Evolutionary conservation across 345 rosid genomes (phyloP), one percentile per base, ranked within the genome.

Genomic region (Pistacia integerrima): DNA sequence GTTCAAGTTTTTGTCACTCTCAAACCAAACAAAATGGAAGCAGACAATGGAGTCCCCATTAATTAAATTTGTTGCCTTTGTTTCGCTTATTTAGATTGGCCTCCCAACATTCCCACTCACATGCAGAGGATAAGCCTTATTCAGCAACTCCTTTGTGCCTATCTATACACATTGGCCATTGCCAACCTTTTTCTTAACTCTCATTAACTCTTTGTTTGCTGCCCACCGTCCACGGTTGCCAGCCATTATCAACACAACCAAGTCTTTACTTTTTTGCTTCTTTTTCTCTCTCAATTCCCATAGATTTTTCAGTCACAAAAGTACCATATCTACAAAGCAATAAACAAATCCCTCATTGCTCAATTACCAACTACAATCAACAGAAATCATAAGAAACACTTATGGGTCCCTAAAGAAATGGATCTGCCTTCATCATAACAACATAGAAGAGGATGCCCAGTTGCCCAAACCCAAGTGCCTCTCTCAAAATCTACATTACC

Each of bases 21-120:
- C 44, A 55, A 64, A 66, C 51, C 38, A 41, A 66, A 75, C 72
- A 65, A 64, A 65, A 74, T 11, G 69, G 52, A 74, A 74, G 20
- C 36, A 74, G 77, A 74, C 70, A 74, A 74, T 61, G 52, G 8
- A 54, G 62, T 70, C 35, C 73, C 51, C 20, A 12, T 8, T 6
- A 72, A 17, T 61, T 67, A 17, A 17, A 72, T 61, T 25, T 5
- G 5, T 9, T 46, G 54, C 48, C 8, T 16, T n/a, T 70, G 41
- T 10, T 51, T 20, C 35, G n/a, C 64, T 20, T n/a, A 6, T 57
- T 70, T n/a, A 10, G 61, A 36, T 3, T 30, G 30, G 67, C 44
- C 17, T 49, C 22, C 25, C 25, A 25, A 25, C 25, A 25, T 25
- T 25, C 25, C 72, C 55, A 3, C 56, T 68, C 72, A 49, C 72